Evolutionary conservation across 179 eudicot genomes (phyloP).

Genomic region (Patellifolia procumbens): DNA sequence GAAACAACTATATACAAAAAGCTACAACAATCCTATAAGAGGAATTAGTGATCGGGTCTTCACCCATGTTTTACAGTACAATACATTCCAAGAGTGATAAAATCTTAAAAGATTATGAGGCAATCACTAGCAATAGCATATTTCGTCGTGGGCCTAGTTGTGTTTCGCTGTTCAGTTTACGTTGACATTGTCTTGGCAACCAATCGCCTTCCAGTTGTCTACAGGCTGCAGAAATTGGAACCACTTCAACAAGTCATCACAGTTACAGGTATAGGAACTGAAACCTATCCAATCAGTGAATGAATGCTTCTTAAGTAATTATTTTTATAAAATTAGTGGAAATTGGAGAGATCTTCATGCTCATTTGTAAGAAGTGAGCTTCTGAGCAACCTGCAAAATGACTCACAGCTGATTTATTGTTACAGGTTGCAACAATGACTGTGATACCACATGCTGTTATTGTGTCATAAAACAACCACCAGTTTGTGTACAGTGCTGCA

Average conservation of each 20-base stretch:
- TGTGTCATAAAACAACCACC: slow-evolving; percentile 72
- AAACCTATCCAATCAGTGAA: not conserved
- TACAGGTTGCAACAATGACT: slow-evolving; percentile 67
- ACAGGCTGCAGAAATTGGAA: slow-evolving; percentile 39
- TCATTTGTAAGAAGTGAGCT: not conserved
- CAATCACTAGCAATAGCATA: slow-evolving; percentile 2
- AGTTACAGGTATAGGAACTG: slow-evolving; percentile 40
- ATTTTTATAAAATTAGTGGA: too few species aligned
- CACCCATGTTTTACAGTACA: not conserved
- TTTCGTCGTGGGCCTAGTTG: slow-evolving; percentile 8
- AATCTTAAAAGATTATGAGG: slow-evolving; percentile 18
- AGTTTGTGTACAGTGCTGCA: slow-evolving; percentile 61
- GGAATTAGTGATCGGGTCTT: slow-evolving; percentile 4
- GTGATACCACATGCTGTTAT: slow-evolving; percentile 69
- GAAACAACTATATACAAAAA: slow-evolving; percentile 16
- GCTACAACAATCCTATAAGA: slow-evolving; percentile 28
- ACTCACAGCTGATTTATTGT: slow-evolving; percentile 2
- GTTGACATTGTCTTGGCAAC: slow-evolving; percentile 29
- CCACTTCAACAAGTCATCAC: slow-evolving; percentile 38
- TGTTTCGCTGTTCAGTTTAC: slow-evolving; percentile 6
- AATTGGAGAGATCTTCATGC: not conserved
- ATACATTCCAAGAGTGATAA: not conserved
- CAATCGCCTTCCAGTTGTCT: slow-evolving; percentile 34
- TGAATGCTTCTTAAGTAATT: not conserved
- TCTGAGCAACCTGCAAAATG: not conserved